A percentile compares a stretch with the other conserved stretches of the same genome.
Conservation (phyloP, 1,284 basidiomycete genomes). For the Ceraceosorus bombacis region DNA sequence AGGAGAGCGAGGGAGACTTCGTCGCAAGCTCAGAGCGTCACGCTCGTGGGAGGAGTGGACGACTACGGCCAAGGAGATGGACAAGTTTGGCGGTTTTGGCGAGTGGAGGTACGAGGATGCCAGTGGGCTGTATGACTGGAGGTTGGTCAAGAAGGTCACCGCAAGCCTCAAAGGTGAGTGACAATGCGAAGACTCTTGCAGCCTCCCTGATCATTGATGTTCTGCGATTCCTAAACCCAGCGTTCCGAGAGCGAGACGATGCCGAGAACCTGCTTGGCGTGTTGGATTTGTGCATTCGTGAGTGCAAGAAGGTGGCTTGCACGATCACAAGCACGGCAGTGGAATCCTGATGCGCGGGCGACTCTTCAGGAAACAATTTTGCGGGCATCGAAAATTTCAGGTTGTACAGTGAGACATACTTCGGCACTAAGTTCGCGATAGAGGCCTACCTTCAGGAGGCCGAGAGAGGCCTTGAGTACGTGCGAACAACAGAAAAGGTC, state of each 20-base stretch:
- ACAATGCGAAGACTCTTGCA: background rate
- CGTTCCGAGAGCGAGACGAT: slow-evolving; percentile 69
- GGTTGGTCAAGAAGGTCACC: slow-evolving; percentile 43
- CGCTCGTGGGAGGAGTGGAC: slow-evolving; percentile 73
- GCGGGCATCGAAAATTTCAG: slow-evolving; percentile 84
- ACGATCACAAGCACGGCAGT: too few relatives aligned
- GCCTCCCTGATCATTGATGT: background rate
- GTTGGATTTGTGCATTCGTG: slow-evolving; percentile 77
- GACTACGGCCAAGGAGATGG: slow-evolving; percentile 67
- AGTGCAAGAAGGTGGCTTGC: too few relatives aligned
- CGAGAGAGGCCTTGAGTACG: slow-evolving; percentile 9
- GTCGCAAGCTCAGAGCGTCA: slow-evolving; percentile 67
- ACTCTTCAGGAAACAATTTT: slow-evolving; percentile 62
- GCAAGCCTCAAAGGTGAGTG: slow-evolving; percentile 22
- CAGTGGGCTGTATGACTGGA: slow-evolving; percentile 46
- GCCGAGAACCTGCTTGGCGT: slow-evolving; percentile 72
- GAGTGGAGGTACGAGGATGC: slow-evolving; percentile 40
- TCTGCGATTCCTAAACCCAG: slow-evolving; percentile 67
- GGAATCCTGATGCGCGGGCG: too few relatives aligned
- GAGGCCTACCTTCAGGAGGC: slow-evolving; percentile 32
- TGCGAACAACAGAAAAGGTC: slow-evolving; percentile 35
- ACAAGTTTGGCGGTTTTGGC: slow-evolving; percentile 52
- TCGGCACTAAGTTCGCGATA: slow-evolving; percentile 40
- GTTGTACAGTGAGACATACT: slow-evolving; percentile 74
- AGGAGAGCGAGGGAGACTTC: slow-evolving; percentile 69